A percentile compares a stretch with the other conserved stretches of the same genome.
phyloP scores from a whole-genome alignment of 176 grass and related monocot species.

The Phragmites australis region DNA sequence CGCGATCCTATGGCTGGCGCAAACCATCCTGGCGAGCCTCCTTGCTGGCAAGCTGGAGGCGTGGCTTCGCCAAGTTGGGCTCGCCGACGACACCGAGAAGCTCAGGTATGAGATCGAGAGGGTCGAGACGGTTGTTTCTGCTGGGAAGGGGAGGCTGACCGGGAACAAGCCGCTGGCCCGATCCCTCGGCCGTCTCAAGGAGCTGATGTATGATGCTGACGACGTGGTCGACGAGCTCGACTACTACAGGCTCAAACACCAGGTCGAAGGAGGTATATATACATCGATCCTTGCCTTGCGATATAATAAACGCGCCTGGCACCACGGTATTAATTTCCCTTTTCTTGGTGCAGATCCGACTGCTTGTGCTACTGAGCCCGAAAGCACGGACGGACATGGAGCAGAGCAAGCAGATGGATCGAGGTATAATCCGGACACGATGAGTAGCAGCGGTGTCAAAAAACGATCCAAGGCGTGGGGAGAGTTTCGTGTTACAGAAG shows the following conservation, averaged over 20 bases:
- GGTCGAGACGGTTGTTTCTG: neutral
- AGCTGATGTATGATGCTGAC: constrained; percentile 41
- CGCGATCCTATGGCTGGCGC: neutral
- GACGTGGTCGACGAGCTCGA: constrained; percentile 40
- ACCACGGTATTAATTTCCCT: neutral
- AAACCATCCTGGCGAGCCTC: neutral
- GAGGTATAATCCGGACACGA: neutral
- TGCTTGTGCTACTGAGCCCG: neutral
- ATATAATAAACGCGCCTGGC: no score
- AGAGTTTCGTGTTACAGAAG: no score
- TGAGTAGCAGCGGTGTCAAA: neutral
- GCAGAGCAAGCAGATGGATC: no score
- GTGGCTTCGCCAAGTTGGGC: neutral
- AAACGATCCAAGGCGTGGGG: neutral
- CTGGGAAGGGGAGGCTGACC: neutral
- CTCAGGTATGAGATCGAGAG: constrained; percentile 1
- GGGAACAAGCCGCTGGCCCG: neutral
- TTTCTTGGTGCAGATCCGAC: neutral
- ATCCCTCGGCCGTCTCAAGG: neutral
- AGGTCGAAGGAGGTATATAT: constrained; percentile 5
- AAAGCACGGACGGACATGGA: neutral
- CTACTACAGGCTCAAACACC: constrained; percentile 31
- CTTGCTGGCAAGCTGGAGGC: neutral
- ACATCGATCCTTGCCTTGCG: neutral
- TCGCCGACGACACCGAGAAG: neutral